A percentile compares a stretch with the other conserved stretches of the same genome.
Evolutionary conservation across 345 rosid genomes (phyloP).

Genomic region (Moringa oleifera): DNA sequence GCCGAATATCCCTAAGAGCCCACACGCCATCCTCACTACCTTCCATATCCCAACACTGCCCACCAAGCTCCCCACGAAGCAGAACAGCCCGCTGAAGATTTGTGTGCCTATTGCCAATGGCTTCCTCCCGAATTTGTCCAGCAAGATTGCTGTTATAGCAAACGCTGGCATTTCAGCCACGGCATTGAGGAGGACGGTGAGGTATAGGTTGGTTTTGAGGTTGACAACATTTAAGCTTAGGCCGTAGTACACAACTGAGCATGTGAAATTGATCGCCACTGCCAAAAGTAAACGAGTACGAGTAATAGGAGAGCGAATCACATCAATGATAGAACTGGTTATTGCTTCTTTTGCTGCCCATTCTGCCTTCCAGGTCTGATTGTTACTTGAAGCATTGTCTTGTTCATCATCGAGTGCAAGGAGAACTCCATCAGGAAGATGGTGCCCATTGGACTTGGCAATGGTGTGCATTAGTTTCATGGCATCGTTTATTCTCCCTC

Average conservation of each 20-base stretch:
- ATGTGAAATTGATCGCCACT: constrained; percentile 53
- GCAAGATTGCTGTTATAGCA: constrained; percentile 60
- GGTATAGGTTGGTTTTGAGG: constrained; percentile 78
- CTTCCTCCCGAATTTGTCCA: constrained; percentile 71
- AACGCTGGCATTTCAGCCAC: constrained; percentile 86
- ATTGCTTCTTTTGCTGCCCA: constrained; percentile 24
- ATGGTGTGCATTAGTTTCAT: constrained; percentile 65
- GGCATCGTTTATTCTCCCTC: constrained; percentile 59
- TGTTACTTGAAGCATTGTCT: constrained; percentile 9
- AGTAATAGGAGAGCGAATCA: constrained; percentile 52
- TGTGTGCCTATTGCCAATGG: constrained; percentile 73
- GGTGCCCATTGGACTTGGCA: constrained; percentile 52
- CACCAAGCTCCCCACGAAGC: constrained; percentile 43
- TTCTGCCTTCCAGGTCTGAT: constrained; percentile 6
- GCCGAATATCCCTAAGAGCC: constrained; percentile 75
- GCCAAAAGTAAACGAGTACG: constrained; percentile 55
- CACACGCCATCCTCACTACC: constrained; percentile 55
- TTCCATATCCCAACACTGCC: constrained; percentile 56
- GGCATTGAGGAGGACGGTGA: constrained; percentile 68
- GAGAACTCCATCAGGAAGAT: constrained; percentile 53
- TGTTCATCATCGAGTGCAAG: constrained; percentile 67
- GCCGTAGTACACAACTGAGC: constrained; percentile 87
- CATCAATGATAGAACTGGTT: constrained; percentile 64
- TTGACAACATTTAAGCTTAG: constrained; percentile 82
- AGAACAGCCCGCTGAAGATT: constrained; percentile 78